Percentiles rank a stretch among this genome's conserved stretches.
Evolutionary conservation across 1,284 basidiomycete species (phyloP).

Genomic region (Ustilago xerochloae): DNA sequence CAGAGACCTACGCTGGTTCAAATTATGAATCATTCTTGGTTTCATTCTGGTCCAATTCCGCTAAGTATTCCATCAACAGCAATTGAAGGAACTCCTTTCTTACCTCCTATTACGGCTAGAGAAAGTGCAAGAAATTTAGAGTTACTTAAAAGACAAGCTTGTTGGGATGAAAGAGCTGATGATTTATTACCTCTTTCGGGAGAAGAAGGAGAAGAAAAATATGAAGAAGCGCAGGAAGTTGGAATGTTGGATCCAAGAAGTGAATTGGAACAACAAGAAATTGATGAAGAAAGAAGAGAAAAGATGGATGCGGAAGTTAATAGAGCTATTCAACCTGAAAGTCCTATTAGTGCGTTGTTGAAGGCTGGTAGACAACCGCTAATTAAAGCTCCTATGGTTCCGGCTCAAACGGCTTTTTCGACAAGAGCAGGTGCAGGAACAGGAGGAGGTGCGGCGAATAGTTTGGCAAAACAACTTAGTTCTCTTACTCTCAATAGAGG

Average conservation of each 20-base stretch:
- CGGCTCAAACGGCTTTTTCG: slow-evolving; percentile 30
- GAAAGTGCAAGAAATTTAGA: slow-evolving; percentile 59
- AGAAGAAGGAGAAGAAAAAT: not conserved
- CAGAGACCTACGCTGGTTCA: slow-evolving; percentile 84
- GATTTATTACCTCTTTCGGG: slow-evolving; percentile 38
- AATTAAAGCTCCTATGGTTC: slow-evolving; percentile 50
- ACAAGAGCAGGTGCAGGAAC: too few relatives aligned
- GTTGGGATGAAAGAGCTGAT: slow-evolving; percentile 59
- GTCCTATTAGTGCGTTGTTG: slow-evolving; percentile 90
- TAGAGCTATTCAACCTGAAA: slow-evolving; percentile 91
- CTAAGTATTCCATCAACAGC: slow-evolving; percentile 81
- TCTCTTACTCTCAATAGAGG: slow-evolving; percentile 21
- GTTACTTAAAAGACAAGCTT: slow-evolving; percentile 52
- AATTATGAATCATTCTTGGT: slow-evolving; percentile 87
- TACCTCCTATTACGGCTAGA: slow-evolving; percentile 71
- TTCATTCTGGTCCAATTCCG: slow-evolving; percentile 83
- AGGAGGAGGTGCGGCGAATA: slow-evolving; percentile 28
- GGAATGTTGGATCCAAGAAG: slow-evolving; percentile 43
- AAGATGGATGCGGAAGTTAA: slow-evolving; percentile 87
- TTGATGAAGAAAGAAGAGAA: slow-evolving; percentile 60
- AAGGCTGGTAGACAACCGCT: slow-evolving; percentile 67
- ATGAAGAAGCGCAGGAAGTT: slow-evolving; percentile 26
- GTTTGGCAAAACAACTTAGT: slow-evolving; percentile 44
- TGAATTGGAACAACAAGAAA: slow-evolving; percentile 51
- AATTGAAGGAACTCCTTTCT: slow-evolving; percentile 80